Evolutionary conservation across 345 rosid genomes (phyloP), one percentile per base, ranked within the genome.

Genomic region (Gossypium sturtianum): DNA sequence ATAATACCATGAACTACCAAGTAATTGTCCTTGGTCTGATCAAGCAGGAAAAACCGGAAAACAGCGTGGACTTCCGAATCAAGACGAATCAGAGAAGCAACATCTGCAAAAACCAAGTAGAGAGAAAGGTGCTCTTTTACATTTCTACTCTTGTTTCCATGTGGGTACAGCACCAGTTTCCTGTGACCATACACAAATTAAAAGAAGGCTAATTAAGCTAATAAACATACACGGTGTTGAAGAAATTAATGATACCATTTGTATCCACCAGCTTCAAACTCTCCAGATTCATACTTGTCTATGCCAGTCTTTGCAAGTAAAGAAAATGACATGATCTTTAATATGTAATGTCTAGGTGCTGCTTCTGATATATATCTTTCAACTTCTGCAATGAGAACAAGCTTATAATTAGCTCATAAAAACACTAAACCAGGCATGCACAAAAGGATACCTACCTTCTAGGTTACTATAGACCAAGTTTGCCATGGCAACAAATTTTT

Each of bases 251-350:
- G 22, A 66, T 79, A 88, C 94, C 97, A 91, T 84, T 84, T 86
- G 84, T 82, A 86, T 76, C 94, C 94, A 63, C 88, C 83, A 19
- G 94, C 94, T 79, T 85, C 86, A 78, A 91, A 89, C 72, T 73
- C 79, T 45, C 73, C 86, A 2, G 93, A 83, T 81, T 89, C 97
- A 49, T 88, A 89, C 60, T 81, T 87, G 22, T 84, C 87, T 57
- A 82, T 57, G 16, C 77, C 73, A 78, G 74, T 79, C 77, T 86
- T 84, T 56, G 79, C 15, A 43, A 87, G 85, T 66, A 77, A 74
- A 38, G 91, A 88, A 75, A 82, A 87, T 4, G 74, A 80, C 74
- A 86, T 80, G 65, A 90, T 82, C 70, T 82, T 85, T 74, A 88
- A 61, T 12, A 52, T 48, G 83, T 86, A 89, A 84, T 88, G 90